Base-by-base conservation (phyloP, 441 rosid genomes). In the Eruca vesicaria region DNA sequence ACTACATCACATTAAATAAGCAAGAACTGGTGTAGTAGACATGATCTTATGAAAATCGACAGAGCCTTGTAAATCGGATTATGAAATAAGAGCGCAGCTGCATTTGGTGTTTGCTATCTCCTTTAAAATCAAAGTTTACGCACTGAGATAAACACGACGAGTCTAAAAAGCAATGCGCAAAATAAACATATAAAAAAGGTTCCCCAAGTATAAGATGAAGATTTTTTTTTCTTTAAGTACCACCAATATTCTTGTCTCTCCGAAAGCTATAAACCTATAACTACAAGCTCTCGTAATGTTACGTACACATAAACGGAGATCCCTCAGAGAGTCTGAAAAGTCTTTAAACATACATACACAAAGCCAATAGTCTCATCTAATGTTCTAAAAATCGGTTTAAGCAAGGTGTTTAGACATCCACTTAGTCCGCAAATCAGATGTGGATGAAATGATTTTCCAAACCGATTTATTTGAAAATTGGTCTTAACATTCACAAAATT, bases 291-390 rank as follows among this genome's bases (percentile, higher is more conserved):
- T 77, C 80, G 63, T 48, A 64, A 75, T 64, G 71, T 76, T 76
- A 76, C 62, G 79, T 75, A 69, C 66, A 63, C 75, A 76, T 76
- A 76, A 76, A 76, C 80, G 67, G 80, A 76, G 80, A 76, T 66
- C 80, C 80, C 71, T 76, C 80, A 62, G 64, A 63, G 50, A 70
- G 71, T 76, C 66, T 3, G 43, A 63, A 38, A 56, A 11, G 56
- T 57, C 43, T 63, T 70, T 12, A 23, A 63, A 16, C 75, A 45
- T 76, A 36, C 79, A 76, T 53, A 70, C 66, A 76, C 70, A 35
- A 55, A 35, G 41, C 66, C 77, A 29, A 56, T 41, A 58, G 9
- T 19, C n/a, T n/a, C n/a, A n/a, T n/a, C n/a, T n/a, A n/a, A n/a
- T n/a, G n/a, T n/a, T n/a, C n/a, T n/a, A n/a, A n/a, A n/a, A n/a